Conservation (phyloP, 2,329 filamentous ascomycete species). For the Laburnicola sp. region DNA sequence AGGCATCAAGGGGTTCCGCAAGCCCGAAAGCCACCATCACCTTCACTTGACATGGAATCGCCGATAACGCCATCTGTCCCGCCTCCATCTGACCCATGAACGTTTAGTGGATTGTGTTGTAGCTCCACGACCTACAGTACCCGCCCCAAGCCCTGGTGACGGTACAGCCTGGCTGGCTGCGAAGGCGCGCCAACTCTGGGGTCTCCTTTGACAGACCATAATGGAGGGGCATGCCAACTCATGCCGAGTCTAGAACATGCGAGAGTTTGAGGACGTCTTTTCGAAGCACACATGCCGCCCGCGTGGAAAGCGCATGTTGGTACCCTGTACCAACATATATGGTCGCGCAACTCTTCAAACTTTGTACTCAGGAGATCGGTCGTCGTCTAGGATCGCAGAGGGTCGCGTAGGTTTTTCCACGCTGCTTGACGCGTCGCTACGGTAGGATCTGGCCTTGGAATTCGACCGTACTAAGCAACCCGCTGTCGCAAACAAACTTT, state of each 20-base stretch:
- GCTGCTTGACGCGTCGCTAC: neutral
- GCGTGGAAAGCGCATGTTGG: neutral
- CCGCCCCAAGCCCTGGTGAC: neutral
- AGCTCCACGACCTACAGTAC: neutral
- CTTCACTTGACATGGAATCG: neutral
- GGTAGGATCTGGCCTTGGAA: neutral
- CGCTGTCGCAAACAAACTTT: too few species aligned
- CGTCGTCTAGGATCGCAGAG: neutral
- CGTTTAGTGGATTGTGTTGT: neutral
- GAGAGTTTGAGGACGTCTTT: neutral
- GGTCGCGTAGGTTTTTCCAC: too few species aligned
- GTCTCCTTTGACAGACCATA: neutral
- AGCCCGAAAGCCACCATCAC: neutral
- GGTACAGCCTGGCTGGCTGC: neutral
- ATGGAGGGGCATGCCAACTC: neutral
- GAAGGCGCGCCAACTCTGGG: neutral
- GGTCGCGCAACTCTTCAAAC: neutral
- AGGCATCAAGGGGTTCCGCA: neutral
- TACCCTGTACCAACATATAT: neutral
- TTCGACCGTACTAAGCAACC: too few species aligned
- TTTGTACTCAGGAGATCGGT: neutral
- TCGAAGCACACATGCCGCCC: neutral
- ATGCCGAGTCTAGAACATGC: conserved; percentile 1
- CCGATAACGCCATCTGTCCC: conserved; percentile 1
- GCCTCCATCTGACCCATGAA: neutral